A percentile compares a stretch with the other conserved stretches of the same genome.
These are phyloP conservation scores for Russula abietina DNA, from an alignment of 768 basidiomycete genomes.

Conservation along the genomic window DNA sequence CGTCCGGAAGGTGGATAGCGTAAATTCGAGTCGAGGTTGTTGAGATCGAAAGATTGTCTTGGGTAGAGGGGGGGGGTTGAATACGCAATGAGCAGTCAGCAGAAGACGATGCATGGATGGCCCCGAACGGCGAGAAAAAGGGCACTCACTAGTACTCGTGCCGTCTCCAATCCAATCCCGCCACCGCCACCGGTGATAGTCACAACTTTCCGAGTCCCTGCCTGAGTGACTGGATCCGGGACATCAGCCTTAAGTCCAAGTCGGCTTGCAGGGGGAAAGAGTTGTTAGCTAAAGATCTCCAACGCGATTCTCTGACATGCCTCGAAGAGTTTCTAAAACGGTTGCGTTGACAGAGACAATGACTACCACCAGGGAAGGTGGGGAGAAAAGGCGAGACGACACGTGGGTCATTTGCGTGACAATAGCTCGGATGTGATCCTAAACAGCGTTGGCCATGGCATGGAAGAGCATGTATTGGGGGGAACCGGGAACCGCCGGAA, in stretches of 20 bases:
- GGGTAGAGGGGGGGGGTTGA: too few relatives aligned
- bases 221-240: too few relatives aligned
- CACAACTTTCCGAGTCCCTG: conserved; percentile 26
- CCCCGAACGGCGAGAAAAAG: too few relatives aligned
- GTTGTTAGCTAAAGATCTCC: conserved; percentile 15
- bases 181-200: conserved; percentile 29
- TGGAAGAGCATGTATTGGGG: too few relatives aligned
- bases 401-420: neutral
- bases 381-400: neutral
- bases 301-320: conserved; percentile 11
- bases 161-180: conserved; percentile 26
- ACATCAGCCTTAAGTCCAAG: conserved; percentile 21
- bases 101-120: too few relatives aligned
- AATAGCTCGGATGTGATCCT: neutral
- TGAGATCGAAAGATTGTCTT: too few relatives aligned
- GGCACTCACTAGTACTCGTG: conserved; percentile 11
- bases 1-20: too few relatives aligned
- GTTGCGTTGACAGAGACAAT: neutral
- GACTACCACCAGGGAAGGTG: neutral
- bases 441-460: neutral
- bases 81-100: too few relatives aligned
- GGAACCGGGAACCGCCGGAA: too few relatives aligned
- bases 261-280: conserved; percentile 16
- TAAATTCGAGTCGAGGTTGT: too few relatives aligned
- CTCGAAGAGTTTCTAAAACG: neutral